phyloP scores from a whole-genome alignment of 768 basidiomycete species.

The Macrolepiota dolichaula region DNA sequence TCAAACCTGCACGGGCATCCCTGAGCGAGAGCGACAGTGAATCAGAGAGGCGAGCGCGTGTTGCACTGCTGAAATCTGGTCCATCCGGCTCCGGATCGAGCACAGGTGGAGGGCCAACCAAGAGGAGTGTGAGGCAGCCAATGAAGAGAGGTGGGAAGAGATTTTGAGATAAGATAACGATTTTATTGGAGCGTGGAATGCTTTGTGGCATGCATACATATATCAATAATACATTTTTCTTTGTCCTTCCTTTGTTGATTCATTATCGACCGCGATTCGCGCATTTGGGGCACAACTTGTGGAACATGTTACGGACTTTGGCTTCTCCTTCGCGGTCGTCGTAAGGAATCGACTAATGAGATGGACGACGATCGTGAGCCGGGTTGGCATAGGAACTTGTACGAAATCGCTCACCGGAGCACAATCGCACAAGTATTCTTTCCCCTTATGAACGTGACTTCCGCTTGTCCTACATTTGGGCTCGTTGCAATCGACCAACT shows the following conservation, averaged over 20 bases:
- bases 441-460: constrained; percentile 51
- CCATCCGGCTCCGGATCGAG: constrained; percentile 25
- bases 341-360: constrained; percentile 3
- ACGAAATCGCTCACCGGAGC: neutral
- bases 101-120: constrained; percentile 22
- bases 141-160: constrained; percentile 73
- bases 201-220: neutral
- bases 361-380: neutral
- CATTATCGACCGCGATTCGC: constrained; percentile 14
- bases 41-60: constrained; percentile 27
- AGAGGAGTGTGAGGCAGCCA: constrained; percentile 66
- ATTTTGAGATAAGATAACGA: constrained; percentile 40
- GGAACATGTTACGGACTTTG: constrained; percentile 63
- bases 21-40: constrained; percentile 60
- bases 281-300: constrained; percentile 60
- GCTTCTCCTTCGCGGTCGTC: constrained; percentile 42
- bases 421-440: constrained; percentile 7
- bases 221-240: neutral
- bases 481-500: constrained; percentile 50
- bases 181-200: neutral
- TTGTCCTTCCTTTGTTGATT: neutral
- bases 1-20: constrained; percentile 36
- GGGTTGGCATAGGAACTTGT: neutral
- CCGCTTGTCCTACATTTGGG: constrained; percentile 50
- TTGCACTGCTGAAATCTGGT: constrained; percentile 38